phyloP scores from a whole-genome alignment of 1,139 yeast species.

The Torulaspora pretoriensis region DNA sequence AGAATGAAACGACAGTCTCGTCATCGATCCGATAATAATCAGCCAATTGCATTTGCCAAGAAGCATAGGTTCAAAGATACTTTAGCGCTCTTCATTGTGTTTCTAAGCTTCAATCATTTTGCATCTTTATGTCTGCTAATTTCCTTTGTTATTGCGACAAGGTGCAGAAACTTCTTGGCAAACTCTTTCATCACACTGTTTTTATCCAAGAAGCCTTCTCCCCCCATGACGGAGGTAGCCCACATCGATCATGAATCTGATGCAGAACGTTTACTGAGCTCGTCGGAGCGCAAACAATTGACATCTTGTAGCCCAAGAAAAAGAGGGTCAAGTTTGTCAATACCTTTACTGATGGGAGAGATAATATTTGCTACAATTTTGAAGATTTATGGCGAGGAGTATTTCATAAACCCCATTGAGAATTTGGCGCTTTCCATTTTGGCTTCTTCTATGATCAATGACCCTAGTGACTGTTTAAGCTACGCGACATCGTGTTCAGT shows the following conservation, averaged over 20 bases:
- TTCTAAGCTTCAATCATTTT: constrained; percentile 32
- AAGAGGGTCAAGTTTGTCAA: constrained; percentile 6
- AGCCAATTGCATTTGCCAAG: constrained; percentile 22
- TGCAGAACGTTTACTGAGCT: neutral
- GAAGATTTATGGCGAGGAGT: constrained; percentile 22
- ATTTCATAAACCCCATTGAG: constrained; percentile 27
- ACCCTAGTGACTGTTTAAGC: constrained; percentile 29
- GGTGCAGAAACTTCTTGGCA: constrained; percentile 28
- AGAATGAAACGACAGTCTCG: constrained; percentile 8
- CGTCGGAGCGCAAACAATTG: constrained; percentile 1
- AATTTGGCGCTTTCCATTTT: constrained; percentile 30
- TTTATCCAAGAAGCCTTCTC: constrained; percentile 28
- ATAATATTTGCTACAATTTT: constrained; percentile 23
- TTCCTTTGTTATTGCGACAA: constrained; percentile 29
- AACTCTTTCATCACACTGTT: constrained; percentile 27
- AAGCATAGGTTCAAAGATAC: constrained; percentile 34
- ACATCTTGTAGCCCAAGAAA: neutral
- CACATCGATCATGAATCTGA: constrained; percentile 4
- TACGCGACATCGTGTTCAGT: constrained; percentile 32
- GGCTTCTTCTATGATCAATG: constrained; percentile 33
- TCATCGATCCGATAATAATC: constrained; percentile 11
- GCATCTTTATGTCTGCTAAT: constrained; percentile 25
- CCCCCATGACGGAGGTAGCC: constrained; percentile 16
- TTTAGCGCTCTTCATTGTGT: constrained; percentile 31
- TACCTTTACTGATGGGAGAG: constrained; percentile 18